Evolutionary conservation across 192 early-diverging fungal genomes (phyloP).

Genomic region (Linnemannia hyalina): DNA sequence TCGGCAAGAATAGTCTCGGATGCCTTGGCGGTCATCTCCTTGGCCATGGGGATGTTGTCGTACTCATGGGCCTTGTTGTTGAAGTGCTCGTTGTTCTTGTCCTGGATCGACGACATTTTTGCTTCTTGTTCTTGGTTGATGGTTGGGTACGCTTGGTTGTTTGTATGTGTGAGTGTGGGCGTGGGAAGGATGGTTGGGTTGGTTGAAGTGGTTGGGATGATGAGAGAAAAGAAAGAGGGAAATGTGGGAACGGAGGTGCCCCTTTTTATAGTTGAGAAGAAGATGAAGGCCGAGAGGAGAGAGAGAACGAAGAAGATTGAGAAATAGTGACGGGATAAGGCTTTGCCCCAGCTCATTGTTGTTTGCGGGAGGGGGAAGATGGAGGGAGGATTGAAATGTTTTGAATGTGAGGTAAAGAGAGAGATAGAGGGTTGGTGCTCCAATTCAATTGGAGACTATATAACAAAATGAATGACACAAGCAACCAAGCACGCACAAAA

Average conservation of each 20-base stretch:
- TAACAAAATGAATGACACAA: background rate
- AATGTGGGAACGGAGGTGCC: background rate
- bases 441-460: too few species aligned
- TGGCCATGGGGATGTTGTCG: conserved; percentile 20
- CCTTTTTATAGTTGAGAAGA: background rate
- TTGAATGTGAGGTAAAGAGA: too few species aligned
- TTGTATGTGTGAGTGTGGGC: background rate
- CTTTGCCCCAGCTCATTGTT: too few species aligned
- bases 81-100: conserved; percentile 39
- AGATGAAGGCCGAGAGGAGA: too few species aligned
- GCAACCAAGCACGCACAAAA: background rate
- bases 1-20: conserved; percentile 17
- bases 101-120: conserved; percentile 14
- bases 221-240: background rate
- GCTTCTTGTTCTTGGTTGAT: background rate
- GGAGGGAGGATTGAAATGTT: too few species aligned
- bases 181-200: background rate
- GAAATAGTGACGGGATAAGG: too few species aligned
- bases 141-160: background rate
- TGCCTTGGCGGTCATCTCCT: conserved; percentile 21
- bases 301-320: too few species aligned
- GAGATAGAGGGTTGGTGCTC: too few species aligned
- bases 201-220: background rate
- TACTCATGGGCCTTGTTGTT: conserved; percentile 32
- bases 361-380: too few species aligned